A percentile compares a stretch with the other conserved stretches of the same genome.
Evolutionary conservation across 306 rosid genomes (phyloP).

Genomic region (Rosa chinensis): DNA sequence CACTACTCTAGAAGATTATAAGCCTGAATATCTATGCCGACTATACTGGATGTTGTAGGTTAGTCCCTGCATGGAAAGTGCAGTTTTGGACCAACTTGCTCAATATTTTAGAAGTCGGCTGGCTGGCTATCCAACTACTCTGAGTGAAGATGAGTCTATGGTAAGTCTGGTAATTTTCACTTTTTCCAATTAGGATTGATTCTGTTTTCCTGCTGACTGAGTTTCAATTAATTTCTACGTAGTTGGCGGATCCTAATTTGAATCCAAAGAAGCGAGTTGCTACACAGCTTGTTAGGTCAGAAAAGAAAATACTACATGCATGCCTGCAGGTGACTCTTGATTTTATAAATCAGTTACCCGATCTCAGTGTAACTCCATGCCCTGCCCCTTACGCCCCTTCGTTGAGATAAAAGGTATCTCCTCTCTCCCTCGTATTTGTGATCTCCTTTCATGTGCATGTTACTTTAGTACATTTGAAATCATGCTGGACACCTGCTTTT

Average conservation of each 20-base stretch:
- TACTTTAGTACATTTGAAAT: constrained; percentile 4
- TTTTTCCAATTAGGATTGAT: neutral
- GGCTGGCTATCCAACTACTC: constrained; percentile 83
- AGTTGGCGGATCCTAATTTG: constrained; percentile 68
- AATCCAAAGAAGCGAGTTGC: constrained; percentile 88
- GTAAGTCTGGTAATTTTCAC: constrained; percentile 49
- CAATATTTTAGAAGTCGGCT: constrained; percentile 74
- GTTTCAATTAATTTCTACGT: constrained; percentile 28
- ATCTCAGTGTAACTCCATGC: constrained; percentile 74
- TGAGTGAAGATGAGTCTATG: constrained; percentile 83
- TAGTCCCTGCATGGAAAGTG: constrained; percentile 96
- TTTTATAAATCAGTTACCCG: constrained; percentile 74
- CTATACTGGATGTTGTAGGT: constrained; percentile 44
- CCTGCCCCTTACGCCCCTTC: constrained; percentile 85
- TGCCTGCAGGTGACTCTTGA: constrained; percentile 67
- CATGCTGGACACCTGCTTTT: neutral
- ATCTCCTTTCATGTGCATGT: neutral
- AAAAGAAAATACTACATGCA: constrained; percentile 88
- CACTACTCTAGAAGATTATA: constrained; percentile 1
- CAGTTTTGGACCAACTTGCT: constrained; percentile 84
- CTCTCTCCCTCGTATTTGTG: neutral
- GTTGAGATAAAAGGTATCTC: constrained; percentile 60
- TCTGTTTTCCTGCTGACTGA: neutral
- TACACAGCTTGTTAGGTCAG: constrained; percentile 69
- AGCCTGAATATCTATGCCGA: neutral